phyloP scores from a whole-genome alignment of 257 asterid species.

The Nicotiana benthamiana region DNA sequence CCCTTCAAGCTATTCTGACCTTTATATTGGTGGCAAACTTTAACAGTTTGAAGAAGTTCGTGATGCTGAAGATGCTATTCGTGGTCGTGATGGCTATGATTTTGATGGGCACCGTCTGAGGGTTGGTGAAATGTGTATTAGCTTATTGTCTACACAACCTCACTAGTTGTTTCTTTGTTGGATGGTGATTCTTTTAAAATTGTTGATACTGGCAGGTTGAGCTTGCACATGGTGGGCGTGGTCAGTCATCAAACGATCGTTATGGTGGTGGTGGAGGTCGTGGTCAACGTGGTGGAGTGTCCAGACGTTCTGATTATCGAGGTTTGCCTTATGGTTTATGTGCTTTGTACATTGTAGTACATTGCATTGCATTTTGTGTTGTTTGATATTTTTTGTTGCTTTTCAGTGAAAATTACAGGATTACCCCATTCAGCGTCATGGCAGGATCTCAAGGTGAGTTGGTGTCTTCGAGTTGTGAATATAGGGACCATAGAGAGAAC shows the following conservation, averaged over 20 bases:
- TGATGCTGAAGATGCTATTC: constrained; percentile 98
- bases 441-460: constrained; percentile 92
- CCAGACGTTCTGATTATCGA: constrained; percentile 86
- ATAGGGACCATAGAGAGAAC: neutral
- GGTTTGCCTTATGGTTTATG: constrained; percentile 30
- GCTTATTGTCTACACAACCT: neutral
- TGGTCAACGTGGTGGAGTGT: constrained; percentile 92
- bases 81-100: constrained; percentile 99
- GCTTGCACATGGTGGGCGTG: constrained; percentile 99
- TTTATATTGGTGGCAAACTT: neutral
- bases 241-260: constrained; percentile 71
- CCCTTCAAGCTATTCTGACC: neutral
- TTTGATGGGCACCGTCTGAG: constrained; percentile 93
- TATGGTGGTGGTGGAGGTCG: constrained; percentile 45
- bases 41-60: constrained; percentile 90
- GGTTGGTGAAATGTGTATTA: constrained; percentile 35
- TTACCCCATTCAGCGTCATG: constrained; percentile 96
- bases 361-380: neutral
- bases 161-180: neutral
- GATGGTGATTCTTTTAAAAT: neutral
- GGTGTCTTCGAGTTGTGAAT: constrained; percentile 6
- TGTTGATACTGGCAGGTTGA: constrained; percentile 52
- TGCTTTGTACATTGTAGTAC: neutral
- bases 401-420: constrained; percentile 69
- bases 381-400: constrained; percentile 11